phyloP scores from a whole-genome alignment of 2,329 filamentous ascomycete genomes.

The Diaporthe helianthi region DNA sequence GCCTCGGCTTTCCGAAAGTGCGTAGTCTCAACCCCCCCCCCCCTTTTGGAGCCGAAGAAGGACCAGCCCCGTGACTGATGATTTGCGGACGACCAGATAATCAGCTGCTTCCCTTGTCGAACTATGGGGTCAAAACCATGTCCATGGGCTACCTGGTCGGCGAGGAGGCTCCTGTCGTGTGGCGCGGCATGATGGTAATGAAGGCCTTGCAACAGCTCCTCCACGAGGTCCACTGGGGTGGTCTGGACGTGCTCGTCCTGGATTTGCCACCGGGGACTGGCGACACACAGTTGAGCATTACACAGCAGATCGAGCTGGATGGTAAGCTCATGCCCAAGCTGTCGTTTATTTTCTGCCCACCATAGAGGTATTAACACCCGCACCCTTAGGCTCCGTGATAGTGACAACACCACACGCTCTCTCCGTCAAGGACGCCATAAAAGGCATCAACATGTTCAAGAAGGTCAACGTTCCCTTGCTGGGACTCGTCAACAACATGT shows the following conservation, averaged over 20 bases:
- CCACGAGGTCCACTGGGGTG: constrained; percentile 93
- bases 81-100: constrained; percentile 61
- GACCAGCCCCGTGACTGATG: neutral
- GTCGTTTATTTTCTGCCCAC: neutral
- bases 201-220: constrained; percentile 95
- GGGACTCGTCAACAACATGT: constrained; percentile 94
- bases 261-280: constrained; percentile 95
- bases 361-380: too few relatives aligned
- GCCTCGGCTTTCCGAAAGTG: constrained; percentile 76
- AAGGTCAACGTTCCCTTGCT: constrained; percentile 82
- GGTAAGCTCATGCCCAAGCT: constrained; percentile 56
- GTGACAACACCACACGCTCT: constrained; percentile 95
- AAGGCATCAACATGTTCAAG: constrained; percentile 91
- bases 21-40: constrained; percentile 43
- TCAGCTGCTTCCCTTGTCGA: constrained; percentile 84
- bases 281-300: constrained; percentile 95
- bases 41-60: neutral
- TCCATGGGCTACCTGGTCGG: constrained; percentile 95
- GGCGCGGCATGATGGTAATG: constrained; percentile 97
- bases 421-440: constrained; percentile 87
- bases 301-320: constrained; percentile 89
- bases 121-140: constrained; percentile 98
- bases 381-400: constrained; percentile 72
- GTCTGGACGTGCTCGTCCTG: constrained; percentile 85
- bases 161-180: constrained; percentile 84